These are phyloP conservation scores for Ilyonectria sp. DNA, from an alignment of 2,329 filamentous ascomycete species.

Conservation along the genomic window DNA sequence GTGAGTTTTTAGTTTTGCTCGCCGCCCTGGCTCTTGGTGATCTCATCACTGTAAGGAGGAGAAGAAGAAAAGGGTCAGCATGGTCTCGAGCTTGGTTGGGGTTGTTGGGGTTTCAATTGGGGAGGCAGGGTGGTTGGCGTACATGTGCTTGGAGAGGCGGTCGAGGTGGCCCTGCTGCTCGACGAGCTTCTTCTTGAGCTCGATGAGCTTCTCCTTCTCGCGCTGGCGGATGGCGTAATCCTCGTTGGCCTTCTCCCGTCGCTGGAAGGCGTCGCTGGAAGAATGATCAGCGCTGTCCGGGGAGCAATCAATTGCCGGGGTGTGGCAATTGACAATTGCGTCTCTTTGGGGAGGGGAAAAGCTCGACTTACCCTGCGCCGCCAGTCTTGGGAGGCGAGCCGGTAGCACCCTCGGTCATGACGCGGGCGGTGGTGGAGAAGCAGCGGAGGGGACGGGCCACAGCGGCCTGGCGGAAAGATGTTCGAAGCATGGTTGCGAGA, in stretches of 20 bases:
- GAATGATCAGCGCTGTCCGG: slow-evolving; percentile 6
- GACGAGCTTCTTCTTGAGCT: slow-evolving; percentile 80
- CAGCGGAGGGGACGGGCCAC: slow-evolving; percentile 69
- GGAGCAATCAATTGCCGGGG: neutral
- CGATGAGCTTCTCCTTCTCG: slow-evolving; percentile 90
- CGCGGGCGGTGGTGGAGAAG: slow-evolving; percentile 75
- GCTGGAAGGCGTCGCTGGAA: slow-evolving; percentile 89
- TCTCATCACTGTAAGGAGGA: slow-evolving; percentile 73
- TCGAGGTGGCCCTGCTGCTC: slow-evolving; percentile 88
- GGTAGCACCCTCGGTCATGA: slow-evolving; percentile 80
- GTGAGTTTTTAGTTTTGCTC: slow-evolving; percentile 67
- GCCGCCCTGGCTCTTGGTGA: slow-evolving; percentile 80
- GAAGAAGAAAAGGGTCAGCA: slow-evolving; percentile 30
- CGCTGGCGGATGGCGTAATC: slow-evolving; percentile 87
- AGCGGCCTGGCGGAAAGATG: slow-evolving; percentile 70
- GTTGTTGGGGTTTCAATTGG: slow-evolving; percentile 24
- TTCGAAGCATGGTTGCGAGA: slow-evolving; percentile 74
- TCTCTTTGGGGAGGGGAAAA: slow-evolving; percentile 5
- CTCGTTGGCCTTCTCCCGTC: slow-evolving; percentile 90
- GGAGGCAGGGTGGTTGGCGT: slow-evolving; percentile 52
- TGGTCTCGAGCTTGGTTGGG: neutral
- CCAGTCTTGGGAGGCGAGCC: slow-evolving; percentile 71
- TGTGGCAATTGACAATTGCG: slow-evolving; percentile 19
- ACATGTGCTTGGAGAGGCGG: slow-evolving; percentile 91
- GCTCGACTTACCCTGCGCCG: slow-evolving; percentile 65